These are phyloP conservation scores for Dryadomyces sulphureus DNA, from an alignment of 2,329 filamentous ascomycete genomes.

Conservation along the genomic window DNA sequence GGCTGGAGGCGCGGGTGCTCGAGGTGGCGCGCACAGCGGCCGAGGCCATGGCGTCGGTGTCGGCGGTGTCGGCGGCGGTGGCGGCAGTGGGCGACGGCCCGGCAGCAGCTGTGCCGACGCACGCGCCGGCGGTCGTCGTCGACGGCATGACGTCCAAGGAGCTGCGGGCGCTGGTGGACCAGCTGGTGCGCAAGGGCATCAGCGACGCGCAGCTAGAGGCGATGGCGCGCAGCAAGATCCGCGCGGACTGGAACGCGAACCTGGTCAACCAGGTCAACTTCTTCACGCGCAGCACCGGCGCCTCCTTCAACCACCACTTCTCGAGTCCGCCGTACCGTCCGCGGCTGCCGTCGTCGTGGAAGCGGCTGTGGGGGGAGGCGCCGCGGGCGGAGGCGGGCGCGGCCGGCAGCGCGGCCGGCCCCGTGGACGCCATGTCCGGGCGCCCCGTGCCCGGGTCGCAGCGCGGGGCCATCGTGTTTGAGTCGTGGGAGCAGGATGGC, in stretches of 20 bases:
- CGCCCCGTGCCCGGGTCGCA: constrained; percentile 4
- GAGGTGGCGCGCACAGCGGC: constrained; percentile 7
- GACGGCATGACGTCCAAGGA: constrained; percentile 24
- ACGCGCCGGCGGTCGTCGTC: constrained; percentile 11
- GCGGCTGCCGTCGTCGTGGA: constrained; percentile 10
- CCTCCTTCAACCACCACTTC: constrained; percentile 41
- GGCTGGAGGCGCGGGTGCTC: constrained; percentile 17
- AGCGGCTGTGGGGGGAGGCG: neutral
- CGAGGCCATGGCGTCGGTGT: neutral
- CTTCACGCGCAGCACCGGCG: constrained; percentile 52
- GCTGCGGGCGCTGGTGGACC: constrained; percentile 24
- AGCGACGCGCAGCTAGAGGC: constrained; percentile 30
- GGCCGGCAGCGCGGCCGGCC: neutral
- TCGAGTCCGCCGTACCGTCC: constrained; percentile 43
- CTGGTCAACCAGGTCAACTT: constrained; percentile 54
- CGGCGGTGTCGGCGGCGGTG: neutral
- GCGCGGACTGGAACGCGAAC: constrained; percentile 25
- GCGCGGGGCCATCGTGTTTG: constrained; percentile 35
- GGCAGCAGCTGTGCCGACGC: neutral
- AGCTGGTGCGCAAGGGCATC: constrained; percentile 27
- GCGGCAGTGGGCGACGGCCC: neutral
- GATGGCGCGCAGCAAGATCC: constrained; percentile 30
- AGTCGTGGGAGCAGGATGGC: constrained; percentile 60
- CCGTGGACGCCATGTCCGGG: constrained; percentile 14
- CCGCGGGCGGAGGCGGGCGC: neutral